Base-by-base conservation (phyloP, 106 monocot genomes). In the Apostasia ramifera region DNA sequence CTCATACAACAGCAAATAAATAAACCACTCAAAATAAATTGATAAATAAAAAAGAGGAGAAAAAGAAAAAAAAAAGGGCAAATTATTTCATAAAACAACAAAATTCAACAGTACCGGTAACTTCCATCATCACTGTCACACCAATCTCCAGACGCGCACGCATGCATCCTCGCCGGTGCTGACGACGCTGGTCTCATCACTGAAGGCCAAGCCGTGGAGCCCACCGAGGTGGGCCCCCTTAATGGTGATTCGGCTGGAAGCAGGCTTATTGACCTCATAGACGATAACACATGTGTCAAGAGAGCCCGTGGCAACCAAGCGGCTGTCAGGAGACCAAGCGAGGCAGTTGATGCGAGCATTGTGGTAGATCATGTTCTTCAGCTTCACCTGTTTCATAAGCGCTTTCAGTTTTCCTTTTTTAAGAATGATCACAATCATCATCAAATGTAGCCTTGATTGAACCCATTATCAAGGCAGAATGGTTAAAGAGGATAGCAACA, bases 321-420 rank as follows among this genome's bases (percentile, higher is more conserved):
- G 81, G 53, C 71, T 80, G 53, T 93, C 85, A 42, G 93, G 93
- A 67, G 93, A 98, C 98, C 98, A 98, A 37, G 98, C 87, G 55
- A 98, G 61, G 71, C 93, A 98, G 79, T 98, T 98, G 50, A 98
- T 86, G 39, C 98, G 84, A 4, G 98, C 98, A 57, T 87, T 74
- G 62, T 98, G 93, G 77, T 90, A 98, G 67, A 98, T 47, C 98
- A 98, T 90, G 83, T 98, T 98, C 80, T 93, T 98, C 39, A 98
- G 63, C 69, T 90, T 93, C 57, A 93, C 83, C 97, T 97, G 73
- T 50, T 26, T 73, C 45, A 77, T 14, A 39, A 69, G 46, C 4
- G 56, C 12, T 11, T 45, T 43, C 45, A 63, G 3, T 10, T 26
- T 26, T 26, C 26, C 26, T 26, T 0, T 26, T 26, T 26, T 26